Conservation (phyloP, 352 stramenopile genomes). For the Peronospora farinosa region DNA sequence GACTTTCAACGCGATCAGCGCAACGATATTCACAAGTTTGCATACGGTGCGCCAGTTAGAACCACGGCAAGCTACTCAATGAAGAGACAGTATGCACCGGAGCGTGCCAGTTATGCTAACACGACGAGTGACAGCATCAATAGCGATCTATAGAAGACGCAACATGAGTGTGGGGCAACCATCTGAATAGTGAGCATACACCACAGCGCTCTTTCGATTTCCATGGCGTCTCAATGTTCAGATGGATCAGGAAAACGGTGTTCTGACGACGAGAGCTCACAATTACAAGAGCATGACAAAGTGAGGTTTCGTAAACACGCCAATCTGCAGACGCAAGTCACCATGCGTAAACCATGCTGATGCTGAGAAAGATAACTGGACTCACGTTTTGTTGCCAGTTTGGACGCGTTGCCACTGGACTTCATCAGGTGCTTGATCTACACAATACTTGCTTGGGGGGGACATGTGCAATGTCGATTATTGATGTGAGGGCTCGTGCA, state of each 20-base stretch:
- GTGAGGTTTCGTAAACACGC: conserved; percentile 17
- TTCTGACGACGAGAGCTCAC: conserved; percentile 3
- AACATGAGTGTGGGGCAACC: conserved; percentile 4
- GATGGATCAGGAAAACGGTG: neutral
- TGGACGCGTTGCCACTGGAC: too few relatives aligned
- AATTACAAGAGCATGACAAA: conserved; percentile 14
- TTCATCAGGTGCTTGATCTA: too few relatives aligned
- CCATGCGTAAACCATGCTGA: conserved; percentile 3
- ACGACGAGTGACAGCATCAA: conserved; percentile 28
- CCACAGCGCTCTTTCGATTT: conserved; percentile 1
- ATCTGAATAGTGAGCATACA: conserved; percentile 9
- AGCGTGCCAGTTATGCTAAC: conserved; percentile 12
- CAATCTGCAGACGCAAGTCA: conserved; percentile 13
- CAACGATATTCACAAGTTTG: conserved; percentile 32
- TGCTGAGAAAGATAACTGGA: too few relatives aligned
- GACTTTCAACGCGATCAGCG: conserved; percentile 35
- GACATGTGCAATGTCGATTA: too few relatives aligned
- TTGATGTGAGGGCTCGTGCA: too few relatives aligned
- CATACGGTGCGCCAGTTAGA: conserved; percentile 24
- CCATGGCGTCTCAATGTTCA: conserved; percentile 4
- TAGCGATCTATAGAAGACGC: conserved; percentile 20
- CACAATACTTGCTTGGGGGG: too few relatives aligned
- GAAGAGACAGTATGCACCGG: conserved; percentile 9
- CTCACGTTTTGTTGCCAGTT: too few relatives aligned
- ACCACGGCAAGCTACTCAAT: conserved; percentile 8